Evolutionary conservation across 495 filamentous ascomycete species (phyloP).

Genomic region (Podospora appendiculata): DNA sequence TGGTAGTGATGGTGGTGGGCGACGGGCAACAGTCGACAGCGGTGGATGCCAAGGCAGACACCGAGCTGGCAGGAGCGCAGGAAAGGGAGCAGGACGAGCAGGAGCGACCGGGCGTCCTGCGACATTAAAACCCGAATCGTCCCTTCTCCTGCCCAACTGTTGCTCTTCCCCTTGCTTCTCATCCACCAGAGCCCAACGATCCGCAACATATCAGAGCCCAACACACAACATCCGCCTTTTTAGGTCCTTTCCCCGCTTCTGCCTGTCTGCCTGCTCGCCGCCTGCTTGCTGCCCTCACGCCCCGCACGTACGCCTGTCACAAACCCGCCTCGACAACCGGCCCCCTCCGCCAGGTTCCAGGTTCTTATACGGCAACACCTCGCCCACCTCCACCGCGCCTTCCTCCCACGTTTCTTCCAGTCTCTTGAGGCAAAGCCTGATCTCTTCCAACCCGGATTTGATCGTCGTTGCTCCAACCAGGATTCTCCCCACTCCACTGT

Average conservation of each 20-base stretch:
- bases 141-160: conserved; percentile 42
- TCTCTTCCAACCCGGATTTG: conserved; percentile 5
- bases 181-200: conserved; percentile 35
- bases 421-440: background rate
- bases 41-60: no score
- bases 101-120: background rate
- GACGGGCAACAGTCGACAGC: no score
- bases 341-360: no score
- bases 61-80: no score
- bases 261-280: background rate
- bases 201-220: conserved; percentile 35
- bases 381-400: background rate
- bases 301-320: background rate
- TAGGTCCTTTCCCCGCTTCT: conserved; percentile 2
- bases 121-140: conserved; percentile 41
- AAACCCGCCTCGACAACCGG: background rate
- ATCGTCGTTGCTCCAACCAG: conserved; percentile 4
- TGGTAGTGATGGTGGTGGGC: no score
- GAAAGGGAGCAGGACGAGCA: no score
- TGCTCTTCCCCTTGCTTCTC: conserved; percentile 24
- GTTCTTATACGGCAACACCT: conserved; percentile 4
- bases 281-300: background rate
- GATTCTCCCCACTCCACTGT: conserved; percentile 10
- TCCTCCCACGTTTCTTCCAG: background rate
- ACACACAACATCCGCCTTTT: conserved; percentile 13